Evolutionary conservation across 2,329 filamentous ascomycete genomes (phyloP), one percentile per base, ranked within the genome.

Genomic region (Aureobasidium sp.): DNA sequence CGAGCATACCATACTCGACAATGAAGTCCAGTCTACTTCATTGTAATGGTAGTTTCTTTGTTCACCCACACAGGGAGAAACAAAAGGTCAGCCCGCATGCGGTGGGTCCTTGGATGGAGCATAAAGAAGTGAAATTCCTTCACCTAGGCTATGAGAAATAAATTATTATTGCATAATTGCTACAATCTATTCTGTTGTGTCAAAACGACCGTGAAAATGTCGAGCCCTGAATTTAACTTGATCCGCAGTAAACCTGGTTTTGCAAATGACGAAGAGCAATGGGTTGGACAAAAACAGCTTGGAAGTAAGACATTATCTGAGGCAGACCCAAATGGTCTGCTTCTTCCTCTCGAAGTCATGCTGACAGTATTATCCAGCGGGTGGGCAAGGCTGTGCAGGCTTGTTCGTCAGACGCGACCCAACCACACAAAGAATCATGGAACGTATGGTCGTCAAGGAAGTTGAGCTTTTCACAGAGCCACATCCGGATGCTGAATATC

Each of bases 391-490:
- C 8, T 46, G 20, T n/a, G 48, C 50, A 47, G 51, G 20, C 5
- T 15, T 61, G 20, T 63, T 44, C 23, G 36, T 55, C 41, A 55
- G 42, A 34, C 26, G n/a, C 15, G 48, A 60, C 32, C 20, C 29
- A 23, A 26, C 8, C 7, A 61, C 47, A 6, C 34, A 46, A 42
- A 57, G n/a, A n/a, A 47, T 62, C 20, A 17, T 62, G 1, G 42
- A 55, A 10, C 62, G 47, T 39, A 37, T 61, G 34, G 55, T 50
- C 7, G 34, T 61, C 39, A 60, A 61, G 34, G 48, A 63, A 32
- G 36, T 12, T n/a, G 10, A 13, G 26, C 37, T 3, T 29, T 7
- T 2, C 36, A 10, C 8, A n/a, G 12, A 34, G 32, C 32, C 32
- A 15, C 36, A 10, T 44, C 32, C 37, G 36, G 5, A 20, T 10